Base-by-base conservation (phyloP, 2,329 filamentous ascomycete species). In the Purpureocillium takamizusanense region DNA sequence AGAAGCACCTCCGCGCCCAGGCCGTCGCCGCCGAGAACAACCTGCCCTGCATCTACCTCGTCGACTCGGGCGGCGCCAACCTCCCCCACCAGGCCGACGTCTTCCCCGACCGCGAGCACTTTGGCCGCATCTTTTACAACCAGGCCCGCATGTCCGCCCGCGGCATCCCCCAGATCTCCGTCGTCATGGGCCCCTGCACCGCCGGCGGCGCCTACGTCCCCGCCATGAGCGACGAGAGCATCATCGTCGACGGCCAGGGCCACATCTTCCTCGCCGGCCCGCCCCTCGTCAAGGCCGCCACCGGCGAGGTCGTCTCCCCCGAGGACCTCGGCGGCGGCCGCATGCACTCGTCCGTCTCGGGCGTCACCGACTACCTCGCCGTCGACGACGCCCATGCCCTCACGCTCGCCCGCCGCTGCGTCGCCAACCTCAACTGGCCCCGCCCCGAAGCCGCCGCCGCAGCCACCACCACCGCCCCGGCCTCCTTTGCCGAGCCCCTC, bases 121-220 rank as follows among this genome's bases (percentile, higher is more conserved):
- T 98, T 56, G 88, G 90, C 28, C 86, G 90, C 48, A 95, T 97
- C 57, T 98, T 98, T 70, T 98, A 84, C 72, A 95, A 98, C 65
- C 90, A 98, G 63, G 90, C 92, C 3, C 74, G 86, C 53, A 95
- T 97, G 88, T 92, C 85, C 49, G 76, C 83, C 2, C 66, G 81
- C 48, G 87, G 88, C 4, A 94, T 97, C 44, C 90, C 90, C 1
- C 90, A 97, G 56, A 84, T 98, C 50, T 82, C 86, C 9, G 87
- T 95, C 3, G 90, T 98, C 34, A 95, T 98, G 90, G 90, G 90
- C 1, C 86, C 90, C 32, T 98, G 92, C 64, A 98, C 92, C 1
- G 90, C 90, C 2, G 90, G 90, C 36, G 90, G 90, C 35, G 90
- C 90, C 17, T 97, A 98, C 58, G 89, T 97, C 10, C 90, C 90